A percentile compares a stretch with the other conserved stretches of the same genome.
phyloP scores from a whole-genome alignment of 129 eudicot species.

The Gnaphalium uliginosum region DNA sequence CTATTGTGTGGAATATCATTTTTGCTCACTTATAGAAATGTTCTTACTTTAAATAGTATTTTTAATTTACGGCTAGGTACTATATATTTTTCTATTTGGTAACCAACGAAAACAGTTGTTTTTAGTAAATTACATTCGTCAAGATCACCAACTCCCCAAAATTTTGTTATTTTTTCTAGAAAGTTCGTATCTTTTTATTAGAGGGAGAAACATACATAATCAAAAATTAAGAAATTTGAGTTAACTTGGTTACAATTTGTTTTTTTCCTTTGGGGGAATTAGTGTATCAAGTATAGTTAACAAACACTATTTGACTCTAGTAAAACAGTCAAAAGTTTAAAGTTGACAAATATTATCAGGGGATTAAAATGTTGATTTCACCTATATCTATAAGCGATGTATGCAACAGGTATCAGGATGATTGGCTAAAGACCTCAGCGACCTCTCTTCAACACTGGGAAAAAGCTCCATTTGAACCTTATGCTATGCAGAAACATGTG shows the following conservation, averaged over 20 bases:
- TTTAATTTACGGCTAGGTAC: not conserved
- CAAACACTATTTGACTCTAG: not conserved
- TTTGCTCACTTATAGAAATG: not conserved
- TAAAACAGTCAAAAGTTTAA: not conserved
- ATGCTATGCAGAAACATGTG: constrained; percentile 90
- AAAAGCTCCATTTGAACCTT: constrained; percentile 98
- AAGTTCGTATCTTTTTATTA: not conserved
- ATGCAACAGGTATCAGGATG: constrained; percentile 91
- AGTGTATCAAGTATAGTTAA: not conserved
- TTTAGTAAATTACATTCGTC: not conserved
- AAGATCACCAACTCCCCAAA: not conserved
- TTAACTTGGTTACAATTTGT: not conserved
- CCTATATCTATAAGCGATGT: constrained; percentile 4
- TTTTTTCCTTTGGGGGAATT: not conserved
- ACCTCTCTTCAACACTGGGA: constrained; percentile 92
- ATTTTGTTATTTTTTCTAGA: not conserved
- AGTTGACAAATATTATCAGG: not conserved
- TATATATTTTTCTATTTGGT: not conserved
- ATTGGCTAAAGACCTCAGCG: constrained; percentile 94
- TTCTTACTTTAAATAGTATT: not conserved
- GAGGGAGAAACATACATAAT: not conserved
- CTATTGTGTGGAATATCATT: not conserved
- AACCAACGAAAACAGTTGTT: not conserved
- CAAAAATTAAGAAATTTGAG: not conserved
- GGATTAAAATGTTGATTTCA: not conserved